Base-by-base conservation (phyloP, 768 basidiomycete species). In the Chiua virens region DNA sequence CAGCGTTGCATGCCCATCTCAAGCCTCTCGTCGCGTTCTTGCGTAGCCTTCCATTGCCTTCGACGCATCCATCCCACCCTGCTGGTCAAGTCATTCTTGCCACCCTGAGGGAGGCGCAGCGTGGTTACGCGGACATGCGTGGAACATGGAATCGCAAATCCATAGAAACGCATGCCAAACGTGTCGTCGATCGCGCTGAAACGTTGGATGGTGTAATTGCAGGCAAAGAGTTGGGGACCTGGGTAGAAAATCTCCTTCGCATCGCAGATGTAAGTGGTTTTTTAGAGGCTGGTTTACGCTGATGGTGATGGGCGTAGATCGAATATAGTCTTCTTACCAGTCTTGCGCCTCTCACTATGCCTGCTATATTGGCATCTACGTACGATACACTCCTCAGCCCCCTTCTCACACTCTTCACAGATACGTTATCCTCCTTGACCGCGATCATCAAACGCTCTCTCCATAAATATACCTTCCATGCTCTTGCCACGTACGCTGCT, bases 91-190 rank as follows among this genome's bases (percentile, higher is more conserved):
- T 74, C 4, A 91, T 92, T 39, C 71, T 82, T 20, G 61, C 77
- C 3, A 84, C 86, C 2, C 66, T 93, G 8, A 82, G 77, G 60
- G 90, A 92, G 18, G 88, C 89, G 7, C 89, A 90, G 67, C 77
- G 78, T 49, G 90, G 90, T 1, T 92, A 89, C 54, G 90, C 88
- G 0, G 89, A 92, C 57, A 92, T 92, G 89, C 79, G 91, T 23
- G 89, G 89, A 11, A 76, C 73, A 13, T 92, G 91, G 91, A 78
- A 75, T 37, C 79, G 78, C 54, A 89, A 86, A 60, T 87, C 88
- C 47, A 66, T 92, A 20, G 91, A 92, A 60, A 74, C 74, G 8
- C 83, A 85, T 56, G 87, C 81, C 3, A 85, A 85, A 58, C 74
- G 87, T 9, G 73, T 86, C 9, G 72, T 90, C 1, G 87, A 88